Base-by-base conservation (phyloP, 176 grass and related monocot genomes). In the Carex pumila region DNA sequence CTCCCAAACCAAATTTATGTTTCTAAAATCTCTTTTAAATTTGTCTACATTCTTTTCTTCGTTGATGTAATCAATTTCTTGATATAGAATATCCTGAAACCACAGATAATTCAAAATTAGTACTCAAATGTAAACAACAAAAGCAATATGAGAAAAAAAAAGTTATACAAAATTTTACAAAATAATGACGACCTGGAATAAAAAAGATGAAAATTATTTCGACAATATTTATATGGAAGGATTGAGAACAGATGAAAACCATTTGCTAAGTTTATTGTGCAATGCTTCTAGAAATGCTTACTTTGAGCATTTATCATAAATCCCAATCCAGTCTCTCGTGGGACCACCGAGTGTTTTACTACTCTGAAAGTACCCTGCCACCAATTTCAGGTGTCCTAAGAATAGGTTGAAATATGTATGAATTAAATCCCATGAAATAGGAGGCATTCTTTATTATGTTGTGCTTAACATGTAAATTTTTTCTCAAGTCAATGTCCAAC, bases 241-340 rank as follows among this genome's bases (percentile, higher is more conserved):
- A 76, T 31, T 25, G 12, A 31, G 68, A 76, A 14, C 12, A 31
- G 45, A 55, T 53, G 19, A 31, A 71, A 43, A 71, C 15, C 19
- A 71, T 62, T 62, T 62, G 7, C 6, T 47, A 4, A 71, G 12
- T 71, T 39, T 45, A 76, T 29, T 76, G 12, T 54, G 49, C n/a
- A 76, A 76, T 62, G 45, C 14, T 62, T 8, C 63, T 82, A 17
- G 7, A 82, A 75, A 17, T 85, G 79, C 89, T 97, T 90, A 94
- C 95, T 94, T 98, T 30, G 95, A 98, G 83, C 95, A 98, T 94
- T 98, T 91, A 66, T 98, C 92, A 89, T 98, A 94, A 87, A 98
- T 93, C 61, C 89, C 92, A 84, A 94, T 91, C 95, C 92, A 98
- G 79, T 98, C 91, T 83, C 92, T 92, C 84, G 90, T 89, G 84